Conservation (phyloP, 148 eudicot species). For the Dianthus caryophyllus region DNA sequence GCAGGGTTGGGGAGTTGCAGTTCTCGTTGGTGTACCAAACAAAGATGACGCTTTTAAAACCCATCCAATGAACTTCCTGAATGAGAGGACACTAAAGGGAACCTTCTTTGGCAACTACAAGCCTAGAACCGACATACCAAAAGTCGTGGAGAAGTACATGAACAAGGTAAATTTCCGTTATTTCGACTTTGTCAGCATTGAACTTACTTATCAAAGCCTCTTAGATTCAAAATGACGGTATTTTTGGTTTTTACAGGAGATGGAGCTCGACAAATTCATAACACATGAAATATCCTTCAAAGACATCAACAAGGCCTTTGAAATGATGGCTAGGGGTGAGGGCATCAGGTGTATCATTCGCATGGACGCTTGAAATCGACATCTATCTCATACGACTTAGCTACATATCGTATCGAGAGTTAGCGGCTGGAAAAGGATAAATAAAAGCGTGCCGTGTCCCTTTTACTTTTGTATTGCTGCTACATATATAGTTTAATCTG, state of each 20-base stretch:
- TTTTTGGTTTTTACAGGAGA: slow-evolving; percentile 22
- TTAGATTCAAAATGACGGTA: not conserved
- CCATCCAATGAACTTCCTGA: slow-evolving; percentile 42
- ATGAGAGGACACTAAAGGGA: slow-evolving; percentile 46
- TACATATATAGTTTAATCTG: not conserved
- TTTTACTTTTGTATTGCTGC: not conserved
- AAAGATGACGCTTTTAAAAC: slow-evolving; percentile 51
- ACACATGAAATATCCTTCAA: slow-evolving; percentile 44
- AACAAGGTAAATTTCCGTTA: slow-evolving; percentile 34
- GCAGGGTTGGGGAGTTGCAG: slow-evolving; percentile 62
- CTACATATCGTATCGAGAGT: not conserved
- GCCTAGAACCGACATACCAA: slow-evolving; percentile 42
- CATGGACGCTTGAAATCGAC: slow-evolving; percentile 34
- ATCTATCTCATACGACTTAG: not conserved
- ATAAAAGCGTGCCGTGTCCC: not conserved
- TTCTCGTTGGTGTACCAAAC: slow-evolving; percentile 52
- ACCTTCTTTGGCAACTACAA: slow-evolving; percentile 54
- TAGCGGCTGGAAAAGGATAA: not conserved
- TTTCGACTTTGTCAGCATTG: not conserved
- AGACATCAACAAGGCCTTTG: slow-evolving; percentile 66
- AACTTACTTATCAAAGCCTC: not conserved
- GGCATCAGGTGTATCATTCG: slow-evolving; percentile 54
- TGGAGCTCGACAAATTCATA: slow-evolving; percentile 53
- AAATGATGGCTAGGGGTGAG: slow-evolving; percentile 44
- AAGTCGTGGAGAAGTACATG: slow-evolving; percentile 59